phyloP scores from a whole-genome alignment of 148 eudicot species.

The Vaccinium corymbosum region DNA sequence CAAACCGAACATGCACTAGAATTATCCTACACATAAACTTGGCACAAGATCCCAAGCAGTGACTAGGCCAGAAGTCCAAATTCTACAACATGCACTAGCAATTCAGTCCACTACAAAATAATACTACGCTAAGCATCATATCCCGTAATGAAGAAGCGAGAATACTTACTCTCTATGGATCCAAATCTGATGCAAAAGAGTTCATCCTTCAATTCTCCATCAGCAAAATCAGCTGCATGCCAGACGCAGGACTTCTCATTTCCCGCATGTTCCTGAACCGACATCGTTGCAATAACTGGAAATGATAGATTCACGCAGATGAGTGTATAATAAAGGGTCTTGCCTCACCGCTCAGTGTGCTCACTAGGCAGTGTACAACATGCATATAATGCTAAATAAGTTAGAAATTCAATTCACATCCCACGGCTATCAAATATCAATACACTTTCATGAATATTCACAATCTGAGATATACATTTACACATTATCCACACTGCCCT shows the following conservation, averaged over 20 bases:
- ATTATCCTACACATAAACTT: not conserved
- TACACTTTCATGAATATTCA: too few relatives aligned
- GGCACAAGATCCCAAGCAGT: not conserved
- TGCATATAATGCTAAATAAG: too few relatives aligned
- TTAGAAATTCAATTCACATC: too few relatives aligned
- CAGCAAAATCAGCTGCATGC: slow-evolving; percentile 91
- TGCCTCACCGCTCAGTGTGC: too few relatives aligned
- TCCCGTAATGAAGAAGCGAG: not conserved
- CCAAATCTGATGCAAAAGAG: slow-evolving; percentile 69
- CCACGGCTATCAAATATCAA: too few relatives aligned
- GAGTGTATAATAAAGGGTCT: not conserved
- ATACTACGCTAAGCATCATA: not conserved
- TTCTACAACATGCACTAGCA: not conserved
- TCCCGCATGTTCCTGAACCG: slow-evolving; percentile 92
- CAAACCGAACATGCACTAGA: not conserved
- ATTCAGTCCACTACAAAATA: not conserved
- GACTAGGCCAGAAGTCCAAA: not conserved
- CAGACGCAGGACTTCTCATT: slow-evolving; percentile 95
- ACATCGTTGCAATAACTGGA: slow-evolving; percentile 60
- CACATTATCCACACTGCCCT: too few relatives aligned
- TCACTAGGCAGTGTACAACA: too few relatives aligned
- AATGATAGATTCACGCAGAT: not conserved
- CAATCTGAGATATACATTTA: too few relatives aligned
- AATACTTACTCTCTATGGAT: slow-evolving; percentile 65
- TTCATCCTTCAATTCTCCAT: slow-evolving; percentile 87